Percentiles rank a stretch among this genome's conserved stretches.
These are phyloP conservation scores for Kwoniella newhampshirensis DNA, from an alignment of 768 basidiomycete genomes.

Conservation along the genomic window DNA sequence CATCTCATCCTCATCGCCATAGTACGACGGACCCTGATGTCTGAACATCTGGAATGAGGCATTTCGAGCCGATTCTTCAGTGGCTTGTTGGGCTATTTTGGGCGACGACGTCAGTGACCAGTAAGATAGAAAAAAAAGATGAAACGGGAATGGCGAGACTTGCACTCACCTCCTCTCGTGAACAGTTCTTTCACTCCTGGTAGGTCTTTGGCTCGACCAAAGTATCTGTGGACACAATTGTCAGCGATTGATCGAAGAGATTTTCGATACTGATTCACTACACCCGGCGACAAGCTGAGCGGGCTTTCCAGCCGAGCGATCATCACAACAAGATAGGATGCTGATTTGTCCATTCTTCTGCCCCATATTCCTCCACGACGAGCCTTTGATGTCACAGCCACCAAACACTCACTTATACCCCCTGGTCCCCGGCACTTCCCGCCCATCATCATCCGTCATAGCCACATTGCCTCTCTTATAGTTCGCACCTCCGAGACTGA, in stretches of 20 bases:
- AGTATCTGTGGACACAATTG: too few relatives aligned
- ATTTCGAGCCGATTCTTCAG: conserved; percentile 77
- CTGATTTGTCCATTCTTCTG: background rate
- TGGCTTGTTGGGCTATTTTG: conserved; percentile 62
- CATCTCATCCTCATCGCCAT: conserved; percentile 83
- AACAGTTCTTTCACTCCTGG: conserved; percentile 97
- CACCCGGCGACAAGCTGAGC: too few relatives aligned
- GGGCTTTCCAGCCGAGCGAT: too few relatives aligned
- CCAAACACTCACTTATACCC: conserved; percentile 89
- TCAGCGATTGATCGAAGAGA: too few relatives aligned
- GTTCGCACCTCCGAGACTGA: conserved; percentile 93
- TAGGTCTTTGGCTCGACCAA: conserved; percentile 92
- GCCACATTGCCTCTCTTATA: conserved; percentile 85
- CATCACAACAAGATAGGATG: background rate
- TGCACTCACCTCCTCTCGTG: conserved; percentile 67
- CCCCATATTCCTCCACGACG: background rate
- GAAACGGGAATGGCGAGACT: background rate
- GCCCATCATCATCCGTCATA: conserved; percentile 91
- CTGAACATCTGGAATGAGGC: conserved; percentile 83
- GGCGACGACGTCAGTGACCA: background rate
- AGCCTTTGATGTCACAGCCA: too few relatives aligned
- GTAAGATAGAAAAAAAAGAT: background rate
- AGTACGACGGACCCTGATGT: conserved; percentile 83
- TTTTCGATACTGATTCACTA: too few relatives aligned
- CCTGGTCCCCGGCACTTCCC: conserved; percentile 92